phyloP scores from a whole-genome alignment of 257 asterid genomes.

The Capsicum pubescens region DNA sequence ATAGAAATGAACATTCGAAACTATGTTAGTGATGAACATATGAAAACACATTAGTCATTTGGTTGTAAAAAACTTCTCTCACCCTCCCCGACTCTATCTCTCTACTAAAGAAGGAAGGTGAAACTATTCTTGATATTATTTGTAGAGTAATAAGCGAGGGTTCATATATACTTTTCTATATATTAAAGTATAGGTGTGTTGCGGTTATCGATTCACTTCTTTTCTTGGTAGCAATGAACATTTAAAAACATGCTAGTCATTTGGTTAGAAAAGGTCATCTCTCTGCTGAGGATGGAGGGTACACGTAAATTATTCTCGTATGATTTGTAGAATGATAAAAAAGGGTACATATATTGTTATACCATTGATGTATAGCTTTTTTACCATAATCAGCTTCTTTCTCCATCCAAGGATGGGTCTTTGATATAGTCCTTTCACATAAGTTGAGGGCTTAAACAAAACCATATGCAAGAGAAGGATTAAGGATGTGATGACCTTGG shows the following conservation, averaged over 20 bases:
- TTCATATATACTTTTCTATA: not conserved
- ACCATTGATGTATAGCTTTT: not conserved
- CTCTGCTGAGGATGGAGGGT: not conserved
- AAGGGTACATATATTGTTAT: not conserved
- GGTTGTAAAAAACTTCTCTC: slow-evolving; percentile 5
- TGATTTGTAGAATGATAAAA: not conserved
- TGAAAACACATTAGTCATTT: not conserved
- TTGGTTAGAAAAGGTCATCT: not conserved
- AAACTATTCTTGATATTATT: not conserved
- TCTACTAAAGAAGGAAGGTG: not conserved
- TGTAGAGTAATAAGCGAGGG: not conserved
- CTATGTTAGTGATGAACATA: not conserved
- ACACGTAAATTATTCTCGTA: not conserved
- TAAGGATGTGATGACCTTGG: not conserved
- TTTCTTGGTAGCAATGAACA: not conserved
- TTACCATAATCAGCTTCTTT: not conserved
- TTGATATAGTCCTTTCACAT: not conserved
- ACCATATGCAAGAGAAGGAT: not conserved
- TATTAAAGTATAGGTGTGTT: not conserved
- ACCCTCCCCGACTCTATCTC: not conserved
- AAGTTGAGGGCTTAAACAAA: not conserved
- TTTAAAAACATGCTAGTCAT: not conserved
- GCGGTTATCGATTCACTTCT: too few species aligned
- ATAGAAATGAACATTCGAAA: not conserved
- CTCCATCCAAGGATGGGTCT: not conserved